These are phyloP conservation scores for Pythium guiyangense DNA, from an alignment of 352 stramenopile genomes.

Conservation along the genomic window DNA sequence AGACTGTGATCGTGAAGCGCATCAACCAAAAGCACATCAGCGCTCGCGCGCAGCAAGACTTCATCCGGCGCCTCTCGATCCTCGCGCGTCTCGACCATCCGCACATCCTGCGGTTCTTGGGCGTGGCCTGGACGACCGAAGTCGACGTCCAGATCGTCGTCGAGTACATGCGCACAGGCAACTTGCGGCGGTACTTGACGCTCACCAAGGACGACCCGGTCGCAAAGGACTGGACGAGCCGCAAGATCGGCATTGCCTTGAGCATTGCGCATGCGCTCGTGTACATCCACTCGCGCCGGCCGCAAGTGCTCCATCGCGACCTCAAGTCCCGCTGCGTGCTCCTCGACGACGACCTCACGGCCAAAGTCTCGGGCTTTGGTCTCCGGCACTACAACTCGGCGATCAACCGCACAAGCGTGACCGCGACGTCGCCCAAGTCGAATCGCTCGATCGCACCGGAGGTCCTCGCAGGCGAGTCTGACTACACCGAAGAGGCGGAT, in stretches of 20 bases:
- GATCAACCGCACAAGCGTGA: slow-evolving; percentile 13
- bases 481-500: slow-evolving; percentile 40
- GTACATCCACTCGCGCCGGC: slow-evolving; percentile 56
- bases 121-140: slow-evolving; percentile 57
- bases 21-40: slow-evolving; percentile 21
- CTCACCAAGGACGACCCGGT: slow-evolving; percentile 23
- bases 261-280: slow-evolving; percentile 59
- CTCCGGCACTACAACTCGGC: slow-evolving; percentile 31
- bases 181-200: slow-evolving; percentile 49
- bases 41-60: slow-evolving; percentile 18
- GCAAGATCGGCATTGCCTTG: slow-evolving; percentile 57
- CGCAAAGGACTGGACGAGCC: slow-evolving; percentile 32
- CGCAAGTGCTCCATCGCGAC: slow-evolving; percentile 62
- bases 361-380: slow-evolving; percentile 72
- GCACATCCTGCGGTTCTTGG: slow-evolving; percentile 80
- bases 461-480: slow-evolving; percentile 41
- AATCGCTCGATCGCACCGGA: slow-evolving; percentile 66
- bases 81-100: slow-evolving; percentile 55
- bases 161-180: slow-evolving; percentile 69
- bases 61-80: slow-evolving; percentile 70
- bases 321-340: slow-evolving; percentile 70
- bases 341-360: slow-evolving; percentile 42
- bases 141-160: slow-evolving; percentile 58
- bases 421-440: slow-evolving; percentile 18
- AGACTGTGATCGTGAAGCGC: slow-evolving; percentile 17